Evolutionary conservation across 2,329 filamentous ascomycete genomes (phyloP).

Genomic region (Trichoderma aggressivum): DNA sequence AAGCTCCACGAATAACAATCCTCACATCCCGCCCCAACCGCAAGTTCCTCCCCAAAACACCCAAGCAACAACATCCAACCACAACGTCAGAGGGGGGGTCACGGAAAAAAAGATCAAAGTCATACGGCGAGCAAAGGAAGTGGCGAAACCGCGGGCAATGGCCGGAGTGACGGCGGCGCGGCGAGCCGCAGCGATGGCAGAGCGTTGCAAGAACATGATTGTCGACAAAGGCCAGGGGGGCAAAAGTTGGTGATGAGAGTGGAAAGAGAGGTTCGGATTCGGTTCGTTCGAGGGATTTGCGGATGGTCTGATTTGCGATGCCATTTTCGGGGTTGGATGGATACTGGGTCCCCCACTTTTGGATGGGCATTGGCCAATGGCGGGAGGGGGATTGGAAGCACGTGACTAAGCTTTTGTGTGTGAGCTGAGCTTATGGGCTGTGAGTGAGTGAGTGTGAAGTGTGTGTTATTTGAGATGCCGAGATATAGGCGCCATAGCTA

Average conservation of each 20-base stretch:
- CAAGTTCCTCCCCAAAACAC: not conserved
- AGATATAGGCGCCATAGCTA: not conserved
- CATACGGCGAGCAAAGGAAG: conserved; percentile 55
- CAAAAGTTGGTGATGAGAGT: not conserved
- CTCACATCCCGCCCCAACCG: not conserved
- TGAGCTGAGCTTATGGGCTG: not conserved
- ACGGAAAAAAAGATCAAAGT: conserved; percentile 23
- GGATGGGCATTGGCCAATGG: conserved; percentile 37
- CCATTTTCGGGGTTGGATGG: conserved; percentile 33
- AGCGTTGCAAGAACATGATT: conserved; percentile 62
- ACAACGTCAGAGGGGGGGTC: conserved; percentile 8
- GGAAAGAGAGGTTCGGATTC: conserved; percentile 11
- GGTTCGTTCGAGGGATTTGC: conserved; percentile 46
- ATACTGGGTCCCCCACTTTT: conserved; percentile 29
- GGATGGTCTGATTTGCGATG: conserved; percentile 40
- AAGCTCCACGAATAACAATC: not conserved
- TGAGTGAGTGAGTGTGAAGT: not conserved
- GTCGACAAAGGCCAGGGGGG: not conserved
- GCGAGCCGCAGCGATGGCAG: conserved; percentile 58
- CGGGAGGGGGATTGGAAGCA: conserved; percentile 24
- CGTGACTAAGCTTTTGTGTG: conserved; percentile 29
- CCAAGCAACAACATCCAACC: not conserved
- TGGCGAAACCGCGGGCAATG: conserved; percentile 58
- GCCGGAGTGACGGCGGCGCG: conserved; percentile 53
- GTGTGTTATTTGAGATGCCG: not conserved